phyloP scores from a whole-genome alignment of 257 asterid genomes.

The Lycium barbarum region DNA sequence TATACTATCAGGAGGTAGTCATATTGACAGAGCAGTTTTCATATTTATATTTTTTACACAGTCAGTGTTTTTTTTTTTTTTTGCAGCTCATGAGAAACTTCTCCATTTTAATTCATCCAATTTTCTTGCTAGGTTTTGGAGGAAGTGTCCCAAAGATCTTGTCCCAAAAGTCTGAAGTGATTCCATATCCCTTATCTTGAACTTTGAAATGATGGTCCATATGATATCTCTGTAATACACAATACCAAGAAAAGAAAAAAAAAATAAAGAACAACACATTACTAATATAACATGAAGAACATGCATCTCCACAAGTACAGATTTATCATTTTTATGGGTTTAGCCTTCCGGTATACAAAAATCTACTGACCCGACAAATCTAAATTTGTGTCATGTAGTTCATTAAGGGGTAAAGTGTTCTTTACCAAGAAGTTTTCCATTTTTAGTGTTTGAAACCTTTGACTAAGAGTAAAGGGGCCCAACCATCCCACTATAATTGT shows the following conservation, averaged over 20 bases:
- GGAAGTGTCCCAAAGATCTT: constrained; percentile 87
- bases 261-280: constrained; percentile 1
- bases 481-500: too few relatives aligned
- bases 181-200: constrained; percentile 87
- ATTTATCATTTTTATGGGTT: neutral
- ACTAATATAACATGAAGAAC: constrained; percentile 4
- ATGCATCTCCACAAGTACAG: neutral
- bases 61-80: neutral
- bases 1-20: neutral
- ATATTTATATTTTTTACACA: neutral
- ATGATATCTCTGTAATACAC: constrained; percentile 74
- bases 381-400: too few relatives aligned
- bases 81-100: neutral
- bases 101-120: neutral
- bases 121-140: constrained; percentile 30
- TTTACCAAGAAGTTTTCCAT: too few relatives aligned
- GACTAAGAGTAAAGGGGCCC: too few relatives aligned
- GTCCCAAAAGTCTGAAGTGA: constrained; percentile 91
- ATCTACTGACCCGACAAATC: neutral
- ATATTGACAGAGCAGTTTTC: neutral
- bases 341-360: neutral
- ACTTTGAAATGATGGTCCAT: constrained; percentile 90
- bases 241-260: neutral
- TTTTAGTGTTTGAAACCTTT: too few relatives aligned
- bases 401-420: neutral